These are phyloP conservation scores for Malassezia pachydermatis DNA, from an alignment of 1,284 basidiomycete genomes.

Conservation along the genomic window DNA sequence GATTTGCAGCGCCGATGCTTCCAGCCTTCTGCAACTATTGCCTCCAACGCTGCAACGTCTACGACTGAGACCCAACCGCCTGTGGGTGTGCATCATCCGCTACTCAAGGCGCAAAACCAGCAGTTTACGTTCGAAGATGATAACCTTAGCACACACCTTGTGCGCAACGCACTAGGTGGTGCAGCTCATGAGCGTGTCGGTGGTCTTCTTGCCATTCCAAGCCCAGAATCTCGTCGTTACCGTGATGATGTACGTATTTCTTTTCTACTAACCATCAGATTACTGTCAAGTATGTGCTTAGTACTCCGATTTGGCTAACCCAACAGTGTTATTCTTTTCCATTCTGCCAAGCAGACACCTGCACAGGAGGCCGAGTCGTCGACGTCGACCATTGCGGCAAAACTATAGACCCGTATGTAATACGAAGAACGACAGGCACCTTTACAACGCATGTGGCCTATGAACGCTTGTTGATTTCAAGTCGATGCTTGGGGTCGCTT, in stretches of 20 bases:
- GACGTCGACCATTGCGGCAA: not conserved
- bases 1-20: slow-evolving; percentile 35
- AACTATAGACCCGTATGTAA: not conserved
- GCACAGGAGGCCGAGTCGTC: not conserved
- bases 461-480: not conserved
- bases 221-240: slow-evolving; percentile 57
- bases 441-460: slow-evolving; percentile 2
- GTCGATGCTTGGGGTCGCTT: not conserved
- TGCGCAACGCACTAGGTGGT: slow-evolving; percentile 86
- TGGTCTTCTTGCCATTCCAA: slow-evolving; percentile 70
- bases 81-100: slow-evolving; percentile 26
- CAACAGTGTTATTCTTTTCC: slow-evolving; percentile 15
- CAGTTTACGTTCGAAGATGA: slow-evolving; percentile 55
- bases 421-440: not conserved
- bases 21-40: slow-evolving; percentile 20
- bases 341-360: not conserved
- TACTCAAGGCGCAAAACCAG: slow-evolving; percentile 28
- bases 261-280: slow-evolving; percentile 14
- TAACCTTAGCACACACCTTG: slow-evolving; percentile 78
- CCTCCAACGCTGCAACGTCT: slow-evolving; percentile 11
- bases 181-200: slow-evolving; percentile 62
- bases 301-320: slow-evolving; percentile 1
- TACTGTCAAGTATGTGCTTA: slow-evolving; percentile 17
- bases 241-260: slow-evolving; percentile 27
- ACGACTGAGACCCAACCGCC: not conserved